Percentiles rank a stretch among this genome's conserved stretches.
Conservation (phyloP, 495 filamentous ascomycete species). For the Thermochaetoides thermophila region DNA sequence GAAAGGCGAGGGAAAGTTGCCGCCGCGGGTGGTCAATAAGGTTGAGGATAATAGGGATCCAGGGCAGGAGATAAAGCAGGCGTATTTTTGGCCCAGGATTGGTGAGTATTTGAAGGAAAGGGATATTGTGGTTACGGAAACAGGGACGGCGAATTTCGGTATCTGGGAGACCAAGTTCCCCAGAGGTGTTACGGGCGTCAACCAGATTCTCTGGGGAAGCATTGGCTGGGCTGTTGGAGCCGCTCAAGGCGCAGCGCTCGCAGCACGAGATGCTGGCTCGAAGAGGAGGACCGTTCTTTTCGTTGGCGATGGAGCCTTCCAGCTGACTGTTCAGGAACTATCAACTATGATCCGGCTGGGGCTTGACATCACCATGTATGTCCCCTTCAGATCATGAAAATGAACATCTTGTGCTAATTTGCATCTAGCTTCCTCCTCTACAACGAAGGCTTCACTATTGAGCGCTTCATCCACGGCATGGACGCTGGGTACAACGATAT, state of each 20-base stretch:
- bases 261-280: slow-evolving; percentile 41
- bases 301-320: slow-evolving; percentile 76
- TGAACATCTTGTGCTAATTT: too few species aligned
- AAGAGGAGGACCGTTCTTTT: slow-evolving; percentile 62
- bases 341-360: slow-evolving; percentile 71
- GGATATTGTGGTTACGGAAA: slow-evolving; percentile 78
- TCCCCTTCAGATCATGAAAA: too few species aligned
- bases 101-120: slow-evolving; percentile 60
- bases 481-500: slow-evolving; percentile 71
- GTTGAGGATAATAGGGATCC: slow-evolving; percentile 38
- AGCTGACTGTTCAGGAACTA: slow-evolving; percentile 74
- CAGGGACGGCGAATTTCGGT: slow-evolving; percentile 80
- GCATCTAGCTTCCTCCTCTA: slow-evolving; percentile 52
- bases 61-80: slow-evolving; percentile 53
- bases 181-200: slow-evolving; percentile 54
- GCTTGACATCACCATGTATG: slow-evolving; percentile 66
- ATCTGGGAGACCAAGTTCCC: slow-evolving; percentile 83
- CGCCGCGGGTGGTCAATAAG: slow-evolving; percentile 38
- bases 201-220: slow-evolving; percentile 78
- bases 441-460: slow-evolving; percentile 66
- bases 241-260: slow-evolving; percentile 61
- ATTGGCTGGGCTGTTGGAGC: slow-evolving; percentile 75
- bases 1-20: too few species aligned
- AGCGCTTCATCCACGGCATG: slow-evolving; percentile 65
- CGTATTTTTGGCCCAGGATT: slow-evolving; percentile 73